phyloP scores from a whole-genome alignment of 164 flowering plant species.

The Tetracentron sinense region DNA sequence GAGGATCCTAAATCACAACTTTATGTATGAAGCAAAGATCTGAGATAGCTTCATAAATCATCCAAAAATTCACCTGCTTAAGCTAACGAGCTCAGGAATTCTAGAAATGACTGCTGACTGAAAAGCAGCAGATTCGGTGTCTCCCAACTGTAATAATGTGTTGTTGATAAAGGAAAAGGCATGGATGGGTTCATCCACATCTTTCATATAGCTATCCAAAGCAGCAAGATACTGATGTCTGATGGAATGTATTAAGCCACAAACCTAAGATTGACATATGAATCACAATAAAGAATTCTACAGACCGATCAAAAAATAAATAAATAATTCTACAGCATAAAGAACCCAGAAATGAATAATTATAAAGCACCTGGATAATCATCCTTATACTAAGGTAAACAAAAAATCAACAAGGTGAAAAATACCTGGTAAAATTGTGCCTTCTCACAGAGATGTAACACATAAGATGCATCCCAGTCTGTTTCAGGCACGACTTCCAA shows the following conservation, averaged over 20 bases:
- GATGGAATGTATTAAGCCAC: slow-evolving; percentile 69
- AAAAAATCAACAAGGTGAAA: slow-evolving; percentile 7
- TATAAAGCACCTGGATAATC: not conserved
- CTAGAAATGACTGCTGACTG: slow-evolving; percentile 63
- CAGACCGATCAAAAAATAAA: not conserved
- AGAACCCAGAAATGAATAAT: not conserved
- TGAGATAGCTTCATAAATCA: not conserved
- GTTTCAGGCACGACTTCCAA: slow-evolving; percentile 59
- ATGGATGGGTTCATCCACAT: slow-evolving; percentile 74
- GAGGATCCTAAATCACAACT: not conserved
- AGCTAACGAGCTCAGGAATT: slow-evolving; percentile 59
- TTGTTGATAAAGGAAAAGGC: slow-evolving; percentile 76
- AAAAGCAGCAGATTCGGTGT: slow-evolving; percentile 46
- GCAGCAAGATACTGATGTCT: slow-evolving; percentile 64
- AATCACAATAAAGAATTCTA: not conserved
- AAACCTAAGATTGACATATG: slow-evolving; percentile 47
- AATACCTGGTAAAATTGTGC: slow-evolving; percentile 78
- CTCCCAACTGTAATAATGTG: slow-evolving; percentile 34
- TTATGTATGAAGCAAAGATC: not conserved
- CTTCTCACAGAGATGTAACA: slow-evolving; percentile 67
- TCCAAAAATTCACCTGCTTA: slow-evolving; percentile 64
- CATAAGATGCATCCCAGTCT: slow-evolving; percentile 63
- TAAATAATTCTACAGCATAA: too few relatives aligned
- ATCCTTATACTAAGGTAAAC: slow-evolving; percentile 3
- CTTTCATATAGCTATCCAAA: slow-evolving; percentile 82